Evolutionary conservation across 1,139 yeast genomes (phyloP).

Genomic region (Yamadazyma atlantica): DNA sequence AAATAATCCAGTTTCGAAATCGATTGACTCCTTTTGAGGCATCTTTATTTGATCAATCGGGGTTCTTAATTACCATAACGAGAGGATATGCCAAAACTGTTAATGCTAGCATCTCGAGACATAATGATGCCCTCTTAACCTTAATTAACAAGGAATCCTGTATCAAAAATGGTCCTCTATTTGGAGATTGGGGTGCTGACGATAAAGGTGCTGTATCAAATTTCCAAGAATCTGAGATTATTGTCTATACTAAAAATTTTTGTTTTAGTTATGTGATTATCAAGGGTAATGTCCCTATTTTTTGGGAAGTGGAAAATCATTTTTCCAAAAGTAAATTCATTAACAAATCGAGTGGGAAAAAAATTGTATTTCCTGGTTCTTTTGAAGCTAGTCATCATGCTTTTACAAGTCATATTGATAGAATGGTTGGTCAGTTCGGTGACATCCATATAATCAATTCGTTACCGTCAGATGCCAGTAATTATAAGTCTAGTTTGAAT

Average conservation of each 20-base stretch:
- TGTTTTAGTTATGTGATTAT: conserved; percentile 60
- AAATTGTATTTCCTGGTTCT: conserved; percentile 54
- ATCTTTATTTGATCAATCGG: conserved; percentile 51
- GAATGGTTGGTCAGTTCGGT: conserved; percentile 57
- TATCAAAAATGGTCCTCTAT: conserved; percentile 56
- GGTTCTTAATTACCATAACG: conserved; percentile 57
- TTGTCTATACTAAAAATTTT: conserved; percentile 52
- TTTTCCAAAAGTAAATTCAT: conserved; percentile 29
- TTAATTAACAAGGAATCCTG: conserved; percentile 68
- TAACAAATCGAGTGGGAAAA: conserved; percentile 43
- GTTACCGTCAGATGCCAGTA: conserved; percentile 37
- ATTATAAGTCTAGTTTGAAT: conserved; percentile 37
- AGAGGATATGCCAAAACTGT: conserved; percentile 69
- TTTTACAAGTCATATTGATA: conserved; percentile 62
- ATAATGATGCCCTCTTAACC: conserved; percentile 51
- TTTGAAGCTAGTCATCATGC: conserved; percentile 67
- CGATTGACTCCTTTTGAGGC: conserved; percentile 53
- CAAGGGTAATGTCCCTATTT: conserved; percentile 70
- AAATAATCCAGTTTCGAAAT: conserved; percentile 58
- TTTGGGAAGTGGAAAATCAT: conserved; percentile 58
- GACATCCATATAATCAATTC: conserved; percentile 61
- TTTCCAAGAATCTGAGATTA: conserved; percentile 64
- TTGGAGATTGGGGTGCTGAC: conserved; percentile 70
- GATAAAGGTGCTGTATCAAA: conserved; percentile 71
- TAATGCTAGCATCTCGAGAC: conserved; percentile 38